Evolutionary conservation across 352 stramenopile species (phyloP), one percentile per base, ranked within the genome.

Genomic region (Globisporangium recalcitrans): DNA sequence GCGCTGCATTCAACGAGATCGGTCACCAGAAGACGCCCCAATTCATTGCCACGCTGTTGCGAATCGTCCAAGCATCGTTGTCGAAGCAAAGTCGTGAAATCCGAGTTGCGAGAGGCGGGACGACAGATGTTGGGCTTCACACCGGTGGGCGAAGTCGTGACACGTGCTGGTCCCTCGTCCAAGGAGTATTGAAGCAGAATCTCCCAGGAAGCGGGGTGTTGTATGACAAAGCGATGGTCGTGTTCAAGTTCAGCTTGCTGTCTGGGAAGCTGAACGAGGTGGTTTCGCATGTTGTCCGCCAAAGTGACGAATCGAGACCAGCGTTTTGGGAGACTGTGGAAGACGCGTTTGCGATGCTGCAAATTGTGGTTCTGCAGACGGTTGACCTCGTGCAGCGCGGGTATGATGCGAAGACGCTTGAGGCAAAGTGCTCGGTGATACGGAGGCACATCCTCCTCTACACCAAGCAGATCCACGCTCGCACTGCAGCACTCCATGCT

Each of bases 81-180:
- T 16, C 14, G 51, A 29, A 46, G 68, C 11, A 55, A 57, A n/a
- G 21, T 16, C 42, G 26, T 29, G 11, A 14, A 34, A 22, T 7
- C 46, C 13, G 5, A 44, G 44, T 51, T 19, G 60, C 52, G 36
- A 68, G 10, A 42, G 74, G 74, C 14, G 77, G 75, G 0, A 81
- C 75, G 24, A 85, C 73, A 1, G 78, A 85, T 61, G 74, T 85
- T 10, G 76, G 77, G 4, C 66, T 69, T 24, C 78, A 90, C 55
- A 90, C 77, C 0, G 77, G 80, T 13, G 69, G 66, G 0, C 56
- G 60, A 26, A 47, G 63, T 4, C 69, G 80, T 24, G 74, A 77
- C 51, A 90, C 78, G 5, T 87, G 78, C 55, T 90, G 78, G 76
- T 48, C 78, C 21, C 58, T 90, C 5, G 73, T 90, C 1, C 60